A percentile compares a stretch with the other conserved stretches of the same genome.
Conservation (phyloP, 148 eudicot genomes). For the Cornus controversa region DNA sequence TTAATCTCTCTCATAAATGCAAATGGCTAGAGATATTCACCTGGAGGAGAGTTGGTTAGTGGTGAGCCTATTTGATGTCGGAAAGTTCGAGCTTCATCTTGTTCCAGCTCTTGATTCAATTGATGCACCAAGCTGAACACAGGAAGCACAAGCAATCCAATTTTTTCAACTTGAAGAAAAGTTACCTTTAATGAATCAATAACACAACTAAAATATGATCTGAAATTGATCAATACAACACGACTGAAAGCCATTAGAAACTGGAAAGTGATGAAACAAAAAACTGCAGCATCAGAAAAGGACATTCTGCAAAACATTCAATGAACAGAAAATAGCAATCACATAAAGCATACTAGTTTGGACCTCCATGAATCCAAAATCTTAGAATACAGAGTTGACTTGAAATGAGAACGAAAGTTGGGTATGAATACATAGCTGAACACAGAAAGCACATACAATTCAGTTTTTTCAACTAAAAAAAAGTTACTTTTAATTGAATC, state of each 20-base stretch:
- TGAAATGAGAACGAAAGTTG: too few relatives aligned
- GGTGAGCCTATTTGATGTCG: conserved; percentile 53
- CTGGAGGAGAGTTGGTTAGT: conserved; percentile 54
- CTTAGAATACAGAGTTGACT: too few relatives aligned
- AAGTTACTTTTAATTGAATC: too few relatives aligned
- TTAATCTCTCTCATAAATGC: background rate
- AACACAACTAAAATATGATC: background rate
- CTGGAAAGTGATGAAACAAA: background rate
- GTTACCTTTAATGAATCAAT: background rate
- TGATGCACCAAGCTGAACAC: conserved; percentile 49
- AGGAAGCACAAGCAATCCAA: background rate
- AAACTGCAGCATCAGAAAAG: background rate
- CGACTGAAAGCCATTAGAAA: background rate
- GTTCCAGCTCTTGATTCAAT: conserved; percentile 47
- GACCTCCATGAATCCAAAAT: background rate
- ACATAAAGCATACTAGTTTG: background rate
- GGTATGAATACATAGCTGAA: too few relatives aligned
- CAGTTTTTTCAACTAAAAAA: too few relatives aligned
- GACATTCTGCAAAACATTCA: background rate
- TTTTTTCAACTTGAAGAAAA: background rate
- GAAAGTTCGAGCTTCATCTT: conserved; percentile 43
- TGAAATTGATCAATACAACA: too few relatives aligned
- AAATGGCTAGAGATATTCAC: conserved; percentile 8
- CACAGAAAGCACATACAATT: too few relatives aligned
- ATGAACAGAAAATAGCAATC: background rate